Evolutionary conservation across 192 early-diverging fungal species (phyloP).

Genomic region (Polychytrium aggregatum): DNA sequence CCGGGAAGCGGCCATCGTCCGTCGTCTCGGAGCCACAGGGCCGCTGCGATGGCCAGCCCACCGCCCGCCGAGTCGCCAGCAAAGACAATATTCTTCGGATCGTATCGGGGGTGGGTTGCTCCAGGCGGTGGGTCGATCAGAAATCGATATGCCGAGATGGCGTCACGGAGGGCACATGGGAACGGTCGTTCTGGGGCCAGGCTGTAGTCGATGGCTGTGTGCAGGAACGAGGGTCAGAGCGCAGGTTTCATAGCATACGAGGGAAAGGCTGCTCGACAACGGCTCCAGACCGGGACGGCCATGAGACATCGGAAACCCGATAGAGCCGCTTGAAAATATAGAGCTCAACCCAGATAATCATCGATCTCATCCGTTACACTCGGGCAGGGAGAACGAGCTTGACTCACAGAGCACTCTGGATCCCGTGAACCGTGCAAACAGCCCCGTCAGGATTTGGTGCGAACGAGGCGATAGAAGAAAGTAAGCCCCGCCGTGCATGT

Average conservation of each 20-base stretch:
- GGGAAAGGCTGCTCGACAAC: no score
- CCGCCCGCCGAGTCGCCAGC: slow-evolving; percentile 40
- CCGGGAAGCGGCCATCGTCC: slow-evolving; percentile 25
- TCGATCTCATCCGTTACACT: not conserved
- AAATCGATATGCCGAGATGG: slow-evolving; percentile 59
- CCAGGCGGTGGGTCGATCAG: slow-evolving; percentile 37
- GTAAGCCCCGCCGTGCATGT: slow-evolving; percentile 11
- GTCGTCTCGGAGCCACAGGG: slow-evolving; percentile 26
- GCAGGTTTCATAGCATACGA: no score
- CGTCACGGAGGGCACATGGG: slow-evolving; percentile 73
- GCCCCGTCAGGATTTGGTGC: slow-evolving; percentile 19
- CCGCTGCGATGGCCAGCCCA: slow-evolving; percentile 34
- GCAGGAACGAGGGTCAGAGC: no score
- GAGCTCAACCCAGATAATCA: not conserved
- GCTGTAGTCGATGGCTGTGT: slow-evolving; percentile 58
- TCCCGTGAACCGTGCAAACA: slow-evolving; percentile 37
- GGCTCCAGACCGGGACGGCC: not conserved
- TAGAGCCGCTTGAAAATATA: not conserved
- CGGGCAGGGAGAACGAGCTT: not conserved
- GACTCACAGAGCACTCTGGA: slow-evolving; percentile 25
- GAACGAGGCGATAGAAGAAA: slow-evolving; percentile 21
- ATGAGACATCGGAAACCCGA: not conserved
- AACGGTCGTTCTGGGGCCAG: slow-evolving; percentile 71
- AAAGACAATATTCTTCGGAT: slow-evolving; percentile 30
- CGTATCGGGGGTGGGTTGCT: slow-evolving; percentile 5